Percentiles rank a stretch among this genome's conserved stretches.
Evolutionary conservation across 306 rosid species (phyloP).

Genomic region (Fagus crenata): DNA sequence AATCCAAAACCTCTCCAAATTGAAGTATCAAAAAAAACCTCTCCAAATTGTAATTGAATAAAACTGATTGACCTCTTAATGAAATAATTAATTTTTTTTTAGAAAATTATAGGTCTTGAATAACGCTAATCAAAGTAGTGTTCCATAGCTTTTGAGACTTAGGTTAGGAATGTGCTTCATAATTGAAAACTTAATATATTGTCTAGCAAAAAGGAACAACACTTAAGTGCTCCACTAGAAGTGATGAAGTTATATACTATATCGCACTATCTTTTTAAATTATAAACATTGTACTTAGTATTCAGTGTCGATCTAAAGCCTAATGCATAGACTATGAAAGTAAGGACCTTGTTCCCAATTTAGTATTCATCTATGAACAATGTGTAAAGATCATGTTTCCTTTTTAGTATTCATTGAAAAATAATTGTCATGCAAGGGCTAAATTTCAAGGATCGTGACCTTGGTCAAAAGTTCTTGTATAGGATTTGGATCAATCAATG

Average conservation of each 20-base stretch:
- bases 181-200: background rate
- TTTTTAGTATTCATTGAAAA: no score
- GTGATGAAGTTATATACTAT: background rate
- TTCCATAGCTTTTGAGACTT: no score
- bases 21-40: background rate
- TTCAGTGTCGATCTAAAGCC: no score
- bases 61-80: background rate
- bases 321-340: background rate
- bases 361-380: background rate
- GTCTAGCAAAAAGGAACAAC: background rate
- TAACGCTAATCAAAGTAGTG: no score
- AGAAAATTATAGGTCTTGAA: no score
- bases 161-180: no score
- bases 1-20: background rate
- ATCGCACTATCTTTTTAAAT: background rate
- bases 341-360: background rate
- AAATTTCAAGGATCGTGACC: no score
- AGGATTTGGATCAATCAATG: no score
- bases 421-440: no score
- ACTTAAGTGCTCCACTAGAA: background rate
- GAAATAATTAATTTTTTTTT: no score
- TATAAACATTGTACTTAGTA: background rate
- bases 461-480: no score
- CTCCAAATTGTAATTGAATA: background rate
- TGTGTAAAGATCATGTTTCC: background rate